A percentile compares a stretch with the other conserved stretches of the same genome.
These are phyloP conservation scores for Plasmodium malariae DNA, from an alignment of 169 alveolate species.

Conservation along the genomic window DNA sequence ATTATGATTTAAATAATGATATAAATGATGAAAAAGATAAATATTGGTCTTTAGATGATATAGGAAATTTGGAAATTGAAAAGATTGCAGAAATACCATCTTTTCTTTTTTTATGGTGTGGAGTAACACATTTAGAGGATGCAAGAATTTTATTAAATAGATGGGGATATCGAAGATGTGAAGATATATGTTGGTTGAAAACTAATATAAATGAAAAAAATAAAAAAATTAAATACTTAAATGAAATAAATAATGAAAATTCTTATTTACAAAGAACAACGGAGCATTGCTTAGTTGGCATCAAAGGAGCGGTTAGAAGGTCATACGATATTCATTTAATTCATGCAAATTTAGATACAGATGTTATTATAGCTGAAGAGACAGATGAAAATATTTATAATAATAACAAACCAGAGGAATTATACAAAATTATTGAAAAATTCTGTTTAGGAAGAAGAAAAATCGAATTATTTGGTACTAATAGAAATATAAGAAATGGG, in stretches of 20 bases:
- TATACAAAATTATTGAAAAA: conserved; percentile 93
- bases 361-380: conserved; percentile 93
- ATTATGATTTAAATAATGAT: conserved; percentile 57
- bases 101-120: conserved; percentile 94
- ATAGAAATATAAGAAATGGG: conserved; percentile 90
- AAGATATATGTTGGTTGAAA: conserved; percentile 96
- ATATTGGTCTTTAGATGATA: conserved; percentile 81
- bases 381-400: conserved; percentile 82
- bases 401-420: conserved; percentile 91
- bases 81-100: conserved; percentile 92
- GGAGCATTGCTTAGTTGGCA: conserved; percentile 95
- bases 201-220: conserved; percentile 87
- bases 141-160: conserved; percentile 86
- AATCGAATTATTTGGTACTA: conserved; percentile 93
- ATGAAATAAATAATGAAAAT: conserved; percentile 73
- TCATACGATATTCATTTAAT: conserved; percentile 92
- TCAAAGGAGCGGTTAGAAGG: conserved; percentile 93
- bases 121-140: conserved; percentile 89
- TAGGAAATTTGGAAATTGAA: conserved; percentile 88
- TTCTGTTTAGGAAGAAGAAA: conserved; percentile 94
- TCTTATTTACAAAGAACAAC: conserved; percentile 90
- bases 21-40: conserved; percentile 63
- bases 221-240: conserved; percentile 76
- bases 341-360: conserved; percentile 96
- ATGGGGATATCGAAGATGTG: conserved; percentile 96